A percentile compares a stretch with the other conserved stretches of the same genome.
Conservation (phyloP, 108 stramenopile genomes). For the Nitzschia sp. region DNA sequence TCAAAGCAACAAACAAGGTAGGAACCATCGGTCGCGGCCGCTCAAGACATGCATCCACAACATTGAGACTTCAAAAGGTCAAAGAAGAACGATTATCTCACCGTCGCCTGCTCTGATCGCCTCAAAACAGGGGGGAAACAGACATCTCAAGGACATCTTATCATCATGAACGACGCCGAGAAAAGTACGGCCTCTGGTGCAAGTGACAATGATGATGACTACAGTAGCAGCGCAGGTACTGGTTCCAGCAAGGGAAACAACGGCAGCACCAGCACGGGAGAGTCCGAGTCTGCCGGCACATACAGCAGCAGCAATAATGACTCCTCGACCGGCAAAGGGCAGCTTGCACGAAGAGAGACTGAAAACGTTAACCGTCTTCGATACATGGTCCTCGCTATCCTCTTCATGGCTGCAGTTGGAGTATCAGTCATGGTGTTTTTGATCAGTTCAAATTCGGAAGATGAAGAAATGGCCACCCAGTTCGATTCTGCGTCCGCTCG, state of each 20-base stretch:
- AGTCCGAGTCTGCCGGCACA: not conserved
- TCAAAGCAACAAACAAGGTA: too few species aligned
- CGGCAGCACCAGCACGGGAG: not conserved
- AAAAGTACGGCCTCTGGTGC: too few species aligned
- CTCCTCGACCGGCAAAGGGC: not conserved
- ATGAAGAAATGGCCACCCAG: slow-evolving; percentile 1
- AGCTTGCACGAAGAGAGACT: slow-evolving; percentile 4
- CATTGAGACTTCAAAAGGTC: too few species aligned
- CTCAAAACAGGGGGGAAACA: too few species aligned
- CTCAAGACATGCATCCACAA: too few species aligned
- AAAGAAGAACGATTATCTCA: too few species aligned
- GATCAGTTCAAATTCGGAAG: not conserved
- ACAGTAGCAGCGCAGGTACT: not conserved
- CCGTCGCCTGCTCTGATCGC: too few species aligned
- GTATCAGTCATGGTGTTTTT: slow-evolving; percentile 6
- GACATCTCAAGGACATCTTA: too few species aligned
- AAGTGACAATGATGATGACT: too few species aligned
- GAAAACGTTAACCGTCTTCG: slow-evolving; percentile 5
- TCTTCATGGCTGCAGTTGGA: not conserved
- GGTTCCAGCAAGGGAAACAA: not conserved
- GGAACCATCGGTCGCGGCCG: too few species aligned
- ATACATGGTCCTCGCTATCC: slow-evolving; percentile 2
- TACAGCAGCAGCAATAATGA: not conserved
- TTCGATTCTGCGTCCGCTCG: slow-evolving; percentile 7
- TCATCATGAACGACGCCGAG: too few species aligned